Percentiles rank a stretch among this genome's conserved stretches.
phyloP scores from a whole-genome alignment of 805 yeast species.

The Lachancea fermentati region DNA sequence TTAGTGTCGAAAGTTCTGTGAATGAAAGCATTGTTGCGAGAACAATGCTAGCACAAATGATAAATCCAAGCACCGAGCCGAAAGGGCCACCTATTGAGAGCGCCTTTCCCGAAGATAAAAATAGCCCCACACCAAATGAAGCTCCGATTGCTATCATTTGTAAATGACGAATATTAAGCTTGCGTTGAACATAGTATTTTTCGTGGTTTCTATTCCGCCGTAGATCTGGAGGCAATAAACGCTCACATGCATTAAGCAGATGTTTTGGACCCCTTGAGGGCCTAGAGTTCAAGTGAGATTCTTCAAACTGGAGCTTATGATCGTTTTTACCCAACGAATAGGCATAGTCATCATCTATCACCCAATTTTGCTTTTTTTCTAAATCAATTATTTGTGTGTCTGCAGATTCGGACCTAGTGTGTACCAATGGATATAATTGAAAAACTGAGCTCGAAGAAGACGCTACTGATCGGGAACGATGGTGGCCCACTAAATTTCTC shows the following conservation, averaged over 20 bases:
- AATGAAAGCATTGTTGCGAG: slow-evolving; percentile 55
- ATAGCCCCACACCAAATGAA: slow-evolving; percentile 61
- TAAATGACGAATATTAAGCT: slow-evolving; percentile 45
- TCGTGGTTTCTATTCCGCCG: neutral
- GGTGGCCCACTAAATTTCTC: neutral
- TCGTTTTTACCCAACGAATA: neutral
- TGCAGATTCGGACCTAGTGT: neutral
- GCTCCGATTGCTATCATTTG: slow-evolving; percentile 66
- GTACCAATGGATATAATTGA: neutral
- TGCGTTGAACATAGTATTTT: slow-evolving; percentile 43
- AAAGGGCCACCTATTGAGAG: slow-evolving; percentile 53
- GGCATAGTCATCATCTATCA: slow-evolving; percentile 3
- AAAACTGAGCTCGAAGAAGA: neutral
- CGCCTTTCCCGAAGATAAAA: slow-evolving; percentile 55
- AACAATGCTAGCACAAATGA: slow-evolving; percentile 60
- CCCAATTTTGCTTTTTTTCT: slow-evolving; percentile 8
- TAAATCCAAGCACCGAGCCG: slow-evolving; percentile 49
- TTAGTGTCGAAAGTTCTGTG: slow-evolving; percentile 59
- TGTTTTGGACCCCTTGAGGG: neutral
- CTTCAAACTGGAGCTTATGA: neutral
- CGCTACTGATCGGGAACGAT: neutral
- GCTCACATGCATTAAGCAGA: neutral
- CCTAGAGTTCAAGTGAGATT: neutral
- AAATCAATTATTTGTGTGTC: slow-evolving; percentile 12
- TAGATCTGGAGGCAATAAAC: neutral